Evolutionary conservation across 2,329 filamentous ascomycete species (phyloP).

Genomic region (Plenodomus lindquistii): DNA sequence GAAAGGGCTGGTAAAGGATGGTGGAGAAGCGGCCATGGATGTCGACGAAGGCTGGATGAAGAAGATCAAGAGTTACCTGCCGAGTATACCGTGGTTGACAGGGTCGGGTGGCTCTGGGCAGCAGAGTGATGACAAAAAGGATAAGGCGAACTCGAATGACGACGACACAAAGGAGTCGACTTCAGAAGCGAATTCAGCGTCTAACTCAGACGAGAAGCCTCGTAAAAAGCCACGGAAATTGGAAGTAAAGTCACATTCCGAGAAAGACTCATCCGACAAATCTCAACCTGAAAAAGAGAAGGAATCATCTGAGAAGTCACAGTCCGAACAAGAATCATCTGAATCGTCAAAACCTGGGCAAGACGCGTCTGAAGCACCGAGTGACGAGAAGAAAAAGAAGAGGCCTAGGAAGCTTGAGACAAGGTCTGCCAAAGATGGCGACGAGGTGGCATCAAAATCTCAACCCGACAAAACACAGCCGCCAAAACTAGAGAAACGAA

Average conservation of each 20-base stretch:
- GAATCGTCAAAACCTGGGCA: background rate
- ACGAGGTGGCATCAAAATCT: background rate
- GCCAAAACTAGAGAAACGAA: constrained; percentile 13
- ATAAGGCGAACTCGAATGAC: background rate
- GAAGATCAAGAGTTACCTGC: constrained; percentile 14
- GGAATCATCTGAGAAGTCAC: background rate
- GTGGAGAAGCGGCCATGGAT: constrained; percentile 7
- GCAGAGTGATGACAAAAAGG: background rate
- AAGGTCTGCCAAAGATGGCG: background rate
- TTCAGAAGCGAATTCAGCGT: background rate
- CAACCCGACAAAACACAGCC: constrained; percentile 8
- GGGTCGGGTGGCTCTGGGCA: constrained; percentile 2
- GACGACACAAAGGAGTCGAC: background rate
- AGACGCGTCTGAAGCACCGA: background rate
- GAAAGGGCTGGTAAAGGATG: constrained; percentile 17
- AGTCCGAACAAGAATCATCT: too few species aligned
- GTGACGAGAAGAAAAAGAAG: constrained; percentile 1
- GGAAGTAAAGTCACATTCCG: background rate
- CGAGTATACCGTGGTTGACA: constrained; percentile 8
- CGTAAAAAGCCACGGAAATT: background rate
- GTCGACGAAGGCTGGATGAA: constrained; percentile 14
- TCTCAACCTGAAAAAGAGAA: background rate
- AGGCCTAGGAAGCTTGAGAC: background rate
- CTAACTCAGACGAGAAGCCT: background rate
- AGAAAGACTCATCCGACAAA: background rate